Evolutionary conservation across 2,329 filamentous ascomycete species (phyloP).

Genomic region (Nannizziopsis arthrosporioides): DNA sequence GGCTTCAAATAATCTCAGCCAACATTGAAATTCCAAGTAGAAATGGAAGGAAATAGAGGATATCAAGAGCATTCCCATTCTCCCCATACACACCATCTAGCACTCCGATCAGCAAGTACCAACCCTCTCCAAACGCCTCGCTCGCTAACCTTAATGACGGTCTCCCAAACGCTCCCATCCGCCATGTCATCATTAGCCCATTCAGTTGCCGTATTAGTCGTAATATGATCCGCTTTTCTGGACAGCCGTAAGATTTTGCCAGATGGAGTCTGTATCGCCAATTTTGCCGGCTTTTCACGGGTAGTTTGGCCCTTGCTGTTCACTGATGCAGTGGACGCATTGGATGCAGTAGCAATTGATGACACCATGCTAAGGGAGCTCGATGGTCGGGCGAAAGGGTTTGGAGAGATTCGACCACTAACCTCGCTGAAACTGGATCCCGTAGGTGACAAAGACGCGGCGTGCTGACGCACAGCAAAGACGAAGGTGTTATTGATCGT

Average conservation of each 20-base stretch:
- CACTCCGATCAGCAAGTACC: conserved; percentile 53
- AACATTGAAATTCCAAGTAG: not conserved
- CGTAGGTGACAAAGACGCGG: conserved; percentile 46
- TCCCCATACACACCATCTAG: conserved; percentile 58
- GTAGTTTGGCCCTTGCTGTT: conserved; percentile 16
- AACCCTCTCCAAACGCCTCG: conserved; percentile 51
- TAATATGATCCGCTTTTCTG: conserved; percentile 37
- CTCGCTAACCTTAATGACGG: conserved; percentile 55
- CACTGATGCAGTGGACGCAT: conserved; percentile 17
- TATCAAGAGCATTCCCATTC: conserved; percentile 51
- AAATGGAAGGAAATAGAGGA: conserved; percentile 7
- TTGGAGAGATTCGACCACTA: conserved; percentile 40
- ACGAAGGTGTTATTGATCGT: conserved; percentile 97
- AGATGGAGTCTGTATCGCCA: conserved; percentile 85
- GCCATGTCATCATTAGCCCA: conserved; percentile 28
- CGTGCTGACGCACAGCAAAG: conserved; percentile 88
- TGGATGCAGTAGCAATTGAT: conserved; percentile 43
- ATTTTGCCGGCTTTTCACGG: conserved; percentile 72
- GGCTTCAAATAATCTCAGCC: not conserved
- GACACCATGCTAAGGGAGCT: conserved; percentile 52
- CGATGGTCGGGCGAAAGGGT: conserved; percentile 42
- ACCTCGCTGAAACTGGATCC: conserved; percentile 27
- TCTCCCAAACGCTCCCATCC: conserved; percentile 53
- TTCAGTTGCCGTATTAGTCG: conserved; percentile 23
- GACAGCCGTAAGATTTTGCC: conserved; percentile 76